Evolutionary conservation across 2,329 filamentous ascomycete genomes (phyloP).

Genomic region (Cercospora sp.): DNA sequence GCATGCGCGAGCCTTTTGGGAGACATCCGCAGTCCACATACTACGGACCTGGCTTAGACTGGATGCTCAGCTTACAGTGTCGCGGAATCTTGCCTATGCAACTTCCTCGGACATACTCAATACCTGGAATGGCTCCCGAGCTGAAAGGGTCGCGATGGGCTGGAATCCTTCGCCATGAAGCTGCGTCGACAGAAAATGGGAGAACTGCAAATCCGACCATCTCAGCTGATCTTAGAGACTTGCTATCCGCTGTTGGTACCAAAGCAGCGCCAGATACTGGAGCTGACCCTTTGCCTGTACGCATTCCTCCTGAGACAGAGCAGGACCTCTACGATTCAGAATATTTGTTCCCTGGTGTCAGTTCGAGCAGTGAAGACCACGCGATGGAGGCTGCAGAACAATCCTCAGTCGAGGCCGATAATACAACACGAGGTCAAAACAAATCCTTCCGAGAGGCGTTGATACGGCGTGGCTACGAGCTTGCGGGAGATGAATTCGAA

Average conservation of each 20-base stretch:
- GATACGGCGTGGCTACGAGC: neutral
- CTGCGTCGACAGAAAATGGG: neutral
- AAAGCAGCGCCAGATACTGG: slow-evolving; percentile 21
- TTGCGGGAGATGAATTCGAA: neutral
- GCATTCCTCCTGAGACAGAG: slow-evolving; percentile 43
- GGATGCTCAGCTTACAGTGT: slow-evolving; percentile 41
- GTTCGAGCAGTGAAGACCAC: slow-evolving; percentile 1
- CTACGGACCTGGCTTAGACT: slow-evolving; percentile 37
- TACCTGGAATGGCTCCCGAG: neutral
- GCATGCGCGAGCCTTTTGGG: slow-evolving; percentile 23
- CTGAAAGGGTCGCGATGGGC: neutral
- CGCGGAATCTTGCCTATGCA: slow-evolving; percentile 39
- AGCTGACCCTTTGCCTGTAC: slow-evolving; percentile 13
- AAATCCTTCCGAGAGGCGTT: neutral
- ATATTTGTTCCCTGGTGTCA: slow-evolving; percentile 5
- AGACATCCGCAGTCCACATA: slow-evolving; percentile 28
- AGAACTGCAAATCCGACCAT: neutral
- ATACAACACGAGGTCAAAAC: neutral
- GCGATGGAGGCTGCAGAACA: neutral
- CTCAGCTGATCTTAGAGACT: slow-evolving; percentile 21
- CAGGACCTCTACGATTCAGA: slow-evolving; percentile 53
- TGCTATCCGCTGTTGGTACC: slow-evolving; percentile 23
- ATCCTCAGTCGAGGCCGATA: neutral
- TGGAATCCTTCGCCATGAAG: neutral
- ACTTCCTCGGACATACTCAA: slow-evolving; percentile 23